These are phyloP conservation scores for Fusarium pininemorale DNA, from an alignment of 2,329 filamentous ascomycete genomes.

Conservation along the genomic window DNA sequence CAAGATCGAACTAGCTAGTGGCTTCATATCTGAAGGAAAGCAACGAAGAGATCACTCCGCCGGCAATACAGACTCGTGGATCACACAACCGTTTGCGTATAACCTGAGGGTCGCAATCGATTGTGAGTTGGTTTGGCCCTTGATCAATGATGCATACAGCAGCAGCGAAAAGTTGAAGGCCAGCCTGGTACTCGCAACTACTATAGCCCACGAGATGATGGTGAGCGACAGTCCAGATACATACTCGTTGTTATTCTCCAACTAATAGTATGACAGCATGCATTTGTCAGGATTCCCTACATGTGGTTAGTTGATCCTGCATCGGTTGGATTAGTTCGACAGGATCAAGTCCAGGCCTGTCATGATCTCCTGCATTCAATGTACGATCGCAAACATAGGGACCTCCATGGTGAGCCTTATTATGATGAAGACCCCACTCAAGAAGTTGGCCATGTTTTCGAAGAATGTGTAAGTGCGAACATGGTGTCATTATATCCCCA, in stretches of 20 bases:
- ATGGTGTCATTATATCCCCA: not conserved
- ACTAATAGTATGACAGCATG: conserved; percentile 33
- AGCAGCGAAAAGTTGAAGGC: conserved; percentile 40
- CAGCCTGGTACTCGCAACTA: conserved; percentile 30
- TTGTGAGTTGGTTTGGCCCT: conserved; percentile 38
- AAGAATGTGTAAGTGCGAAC: conserved; percentile 22
- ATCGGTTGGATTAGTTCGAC: conserved; percentile 17
- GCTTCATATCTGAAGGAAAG: not conserved
- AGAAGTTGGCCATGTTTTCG: conserved; percentile 41
- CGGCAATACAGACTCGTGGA: not conserved
- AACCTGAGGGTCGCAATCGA: conserved; percentile 15
- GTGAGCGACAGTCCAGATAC: conserved; percentile 26
- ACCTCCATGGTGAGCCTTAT: conserved; percentile 25
- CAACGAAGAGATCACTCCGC: not conserved
- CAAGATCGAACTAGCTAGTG: conserved; percentile 17
- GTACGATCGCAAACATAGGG: not conserved
- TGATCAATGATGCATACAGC: conserved; percentile 36
- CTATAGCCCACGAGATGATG: conserved; percentile 43
- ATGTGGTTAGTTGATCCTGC: conserved; percentile 32
- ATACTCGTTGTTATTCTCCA: not conserved
- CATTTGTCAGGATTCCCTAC: conserved; percentile 3
- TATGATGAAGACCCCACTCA: conserved; percentile 36
- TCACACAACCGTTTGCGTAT: not conserved
- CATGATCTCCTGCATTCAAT: conserved; percentile 4
- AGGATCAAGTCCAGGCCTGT: conserved; percentile 15